Percentiles rank a stretch among this genome's conserved stretches.
phyloP scores from a whole-genome alignment of 139 green algal genomes.

The Picochlorum sp. region DNA sequence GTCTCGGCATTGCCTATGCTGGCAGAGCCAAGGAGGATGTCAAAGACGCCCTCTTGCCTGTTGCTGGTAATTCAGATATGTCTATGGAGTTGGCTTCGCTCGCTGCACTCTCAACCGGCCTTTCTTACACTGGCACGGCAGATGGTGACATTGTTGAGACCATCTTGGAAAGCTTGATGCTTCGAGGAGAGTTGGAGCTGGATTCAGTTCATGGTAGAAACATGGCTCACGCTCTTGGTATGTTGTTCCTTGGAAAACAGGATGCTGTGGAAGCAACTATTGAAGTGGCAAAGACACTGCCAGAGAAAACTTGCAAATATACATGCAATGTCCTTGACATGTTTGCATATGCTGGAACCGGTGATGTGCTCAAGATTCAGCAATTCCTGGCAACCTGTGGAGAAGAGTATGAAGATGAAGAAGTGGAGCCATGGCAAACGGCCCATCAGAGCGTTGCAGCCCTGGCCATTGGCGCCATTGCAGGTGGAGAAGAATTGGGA shows the following conservation, averaged over 20 bases:
- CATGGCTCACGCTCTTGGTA: constrained; percentile 78
- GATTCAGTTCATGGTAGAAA: constrained; percentile 60
- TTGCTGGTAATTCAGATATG: constrained; percentile 66
- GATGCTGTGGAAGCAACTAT: constrained; percentile 85
- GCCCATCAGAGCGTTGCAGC: constrained; percentile 76
- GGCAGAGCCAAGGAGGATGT: constrained; percentile 61
- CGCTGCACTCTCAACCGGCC: constrained; percentile 79
- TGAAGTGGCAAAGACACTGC: constrained; percentile 85
- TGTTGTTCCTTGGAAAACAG: constrained; percentile 90
- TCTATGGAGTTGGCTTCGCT: constrained; percentile 60
- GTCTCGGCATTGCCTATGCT: constrained; percentile 95
- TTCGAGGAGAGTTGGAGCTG: constrained; percentile 73
- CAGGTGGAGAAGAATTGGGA: constrained; percentile 92
- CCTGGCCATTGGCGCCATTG: constrained; percentile 85
- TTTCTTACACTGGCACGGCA: constrained; percentile 77
- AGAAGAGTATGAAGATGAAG: constrained; percentile 77
- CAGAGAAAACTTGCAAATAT: constrained; percentile 69
- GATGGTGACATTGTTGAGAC: constrained; percentile 70
- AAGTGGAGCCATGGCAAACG: constrained; percentile 35
- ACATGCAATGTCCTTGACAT: constrained; percentile 65
- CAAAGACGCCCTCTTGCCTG: constrained; percentile 43
- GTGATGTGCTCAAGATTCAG: constrained; percentile 95
- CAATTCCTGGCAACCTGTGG: constrained; percentile 76
- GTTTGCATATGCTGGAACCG: constrained; percentile 89
- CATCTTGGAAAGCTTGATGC: constrained; percentile 83